Percentiles rank a stretch among this genome's conserved stretches.
Conservation (phyloP, 2,329 filamentous ascomycete species). For the Helminthosporium solani region DNA sequence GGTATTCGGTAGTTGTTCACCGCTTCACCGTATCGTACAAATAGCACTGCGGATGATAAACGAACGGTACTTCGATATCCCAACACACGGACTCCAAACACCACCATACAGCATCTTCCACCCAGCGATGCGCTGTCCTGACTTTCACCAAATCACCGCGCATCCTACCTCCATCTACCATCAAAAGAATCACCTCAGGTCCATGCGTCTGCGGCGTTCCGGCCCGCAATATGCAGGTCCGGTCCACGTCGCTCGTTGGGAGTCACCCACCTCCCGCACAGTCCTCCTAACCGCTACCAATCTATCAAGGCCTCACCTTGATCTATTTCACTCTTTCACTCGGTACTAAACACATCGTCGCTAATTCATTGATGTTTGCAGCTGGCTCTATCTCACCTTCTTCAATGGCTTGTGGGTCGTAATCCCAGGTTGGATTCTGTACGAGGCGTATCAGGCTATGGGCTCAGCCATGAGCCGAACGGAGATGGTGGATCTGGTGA, state of each 20-base stretch:
- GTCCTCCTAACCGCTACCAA: background rate
- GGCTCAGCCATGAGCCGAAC: constrained; percentile 39
- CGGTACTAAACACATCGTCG: background rate
- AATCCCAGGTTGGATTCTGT: constrained; percentile 59
- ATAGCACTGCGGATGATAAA: too few relatives aligned
- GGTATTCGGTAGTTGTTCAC: background rate
- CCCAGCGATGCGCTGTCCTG: background rate
- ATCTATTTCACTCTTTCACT: background rate
- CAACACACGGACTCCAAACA: too few relatives aligned
- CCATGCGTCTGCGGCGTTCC: constrained; percentile 3
- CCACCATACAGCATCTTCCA: too few relatives aligned
- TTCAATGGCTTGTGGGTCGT: constrained; percentile 66
- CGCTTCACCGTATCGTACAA: too few relatives aligned
- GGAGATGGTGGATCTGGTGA: constrained; percentile 42
- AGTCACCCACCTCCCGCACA: background rate
- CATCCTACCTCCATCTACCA: background rate
- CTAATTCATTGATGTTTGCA: constrained; percentile 11
- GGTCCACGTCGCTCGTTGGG: constrained; percentile 2
- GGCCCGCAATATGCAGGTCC: constrained; percentile 3
- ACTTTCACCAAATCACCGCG: background rate
- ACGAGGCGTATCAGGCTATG: constrained; percentile 52
- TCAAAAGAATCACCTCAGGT: background rate
- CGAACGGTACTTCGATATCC: too few relatives aligned
- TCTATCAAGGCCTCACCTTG: background rate
- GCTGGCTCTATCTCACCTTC: constrained; percentile 63